Percentiles rank a stretch among this genome's conserved stretches.
Evolutionary conservation across 2,329 filamentous ascomycete genomes (phyloP).

Genomic region (Tolypocladium ophioglossoides): DNA sequence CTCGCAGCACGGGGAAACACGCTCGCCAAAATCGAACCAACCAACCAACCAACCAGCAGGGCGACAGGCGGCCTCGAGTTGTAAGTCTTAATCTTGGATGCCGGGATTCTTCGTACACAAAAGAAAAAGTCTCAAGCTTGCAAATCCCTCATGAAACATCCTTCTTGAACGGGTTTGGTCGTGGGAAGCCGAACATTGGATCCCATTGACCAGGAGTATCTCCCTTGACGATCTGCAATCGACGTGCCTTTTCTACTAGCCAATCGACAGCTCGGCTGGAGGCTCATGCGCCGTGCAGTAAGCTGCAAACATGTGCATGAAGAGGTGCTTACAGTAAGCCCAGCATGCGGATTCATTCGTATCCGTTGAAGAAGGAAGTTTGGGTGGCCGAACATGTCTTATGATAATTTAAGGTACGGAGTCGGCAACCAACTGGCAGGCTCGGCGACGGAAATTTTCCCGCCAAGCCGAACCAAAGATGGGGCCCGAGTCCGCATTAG

Average conservation of each 20-base stretch:
- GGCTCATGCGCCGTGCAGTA: neutral
- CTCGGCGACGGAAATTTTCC: no score
- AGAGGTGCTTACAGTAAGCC: neutral
- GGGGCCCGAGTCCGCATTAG: neutral
- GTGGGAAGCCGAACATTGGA: neutral
- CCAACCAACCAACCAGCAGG: neutral
- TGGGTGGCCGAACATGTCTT: neutral
- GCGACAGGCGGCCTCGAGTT: neutral
- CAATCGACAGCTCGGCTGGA: neutral
- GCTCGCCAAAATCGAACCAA: neutral
- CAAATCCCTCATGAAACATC: neutral
- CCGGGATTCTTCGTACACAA: neutral
- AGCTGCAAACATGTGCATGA: neutral
- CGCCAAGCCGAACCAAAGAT: neutral
- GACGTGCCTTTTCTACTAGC: neutral
- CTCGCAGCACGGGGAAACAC: neutral
- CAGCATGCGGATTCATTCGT: neutral
- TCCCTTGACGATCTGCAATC: neutral
- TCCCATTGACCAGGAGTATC: neutral
- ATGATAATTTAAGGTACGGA: neutral
- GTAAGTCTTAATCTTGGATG: neutral
- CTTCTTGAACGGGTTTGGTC: neutral
- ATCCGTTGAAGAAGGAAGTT: neutral
- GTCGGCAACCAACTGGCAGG: neutral
- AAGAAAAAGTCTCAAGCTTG: neutral